phyloP scores from a whole-genome alignment of 805 yeast species.

The Kregervanrija delftensis region DNA sequence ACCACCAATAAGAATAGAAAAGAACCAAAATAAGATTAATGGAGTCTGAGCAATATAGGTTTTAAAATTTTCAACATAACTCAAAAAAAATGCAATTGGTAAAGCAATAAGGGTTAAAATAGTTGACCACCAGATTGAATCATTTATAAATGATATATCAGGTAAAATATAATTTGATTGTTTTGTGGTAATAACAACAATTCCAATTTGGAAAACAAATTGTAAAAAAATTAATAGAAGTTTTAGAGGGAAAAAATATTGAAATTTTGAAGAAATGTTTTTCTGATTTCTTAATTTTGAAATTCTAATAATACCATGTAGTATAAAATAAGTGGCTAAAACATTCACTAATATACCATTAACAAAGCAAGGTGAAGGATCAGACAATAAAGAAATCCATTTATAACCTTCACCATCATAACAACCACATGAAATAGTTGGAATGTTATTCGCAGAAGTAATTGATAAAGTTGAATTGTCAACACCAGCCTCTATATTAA shows the following conservation, averaged over 20 bases:
- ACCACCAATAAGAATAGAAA: slow-evolving; percentile 40
- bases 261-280: slow-evolving; percentile 21
- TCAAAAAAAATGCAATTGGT: slow-evolving; percentile 46
- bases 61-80: slow-evolving; percentile 68
- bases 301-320: slow-evolving; percentile 32
- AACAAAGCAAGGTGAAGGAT: slow-evolving; percentile 46
- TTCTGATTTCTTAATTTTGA: slow-evolving; percentile 26
- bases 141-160: slow-evolving; percentile 22
- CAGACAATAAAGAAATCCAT: slow-evolving; percentile 33
- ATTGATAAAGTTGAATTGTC: not conserved
- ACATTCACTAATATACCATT: slow-evolving; percentile 36
- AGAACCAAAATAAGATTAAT: slow-evolving; percentile 71
- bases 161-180: slow-evolving; percentile 11
- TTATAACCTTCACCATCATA: slow-evolving; percentile 38
- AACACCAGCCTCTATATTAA: not conserved
- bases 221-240: slow-evolving; percentile 34
- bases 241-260: slow-evolving; percentile 38
- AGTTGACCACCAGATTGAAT: slow-evolving; percentile 21
- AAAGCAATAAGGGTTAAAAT: slow-evolving; percentile 35
- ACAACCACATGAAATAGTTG: slow-evolving; percentile 23
- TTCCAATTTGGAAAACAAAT: slow-evolving; percentile 27
- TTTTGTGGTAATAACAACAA: slow-evolving; percentile 12
- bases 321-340: slow-evolving; percentile 31
- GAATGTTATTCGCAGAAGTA: not conserved
- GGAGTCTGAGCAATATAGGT: slow-evolving; percentile 58